Conservation (phyloP, 1,284 basidiomycete genomes). For the Cronartium quercuum region DNA sequence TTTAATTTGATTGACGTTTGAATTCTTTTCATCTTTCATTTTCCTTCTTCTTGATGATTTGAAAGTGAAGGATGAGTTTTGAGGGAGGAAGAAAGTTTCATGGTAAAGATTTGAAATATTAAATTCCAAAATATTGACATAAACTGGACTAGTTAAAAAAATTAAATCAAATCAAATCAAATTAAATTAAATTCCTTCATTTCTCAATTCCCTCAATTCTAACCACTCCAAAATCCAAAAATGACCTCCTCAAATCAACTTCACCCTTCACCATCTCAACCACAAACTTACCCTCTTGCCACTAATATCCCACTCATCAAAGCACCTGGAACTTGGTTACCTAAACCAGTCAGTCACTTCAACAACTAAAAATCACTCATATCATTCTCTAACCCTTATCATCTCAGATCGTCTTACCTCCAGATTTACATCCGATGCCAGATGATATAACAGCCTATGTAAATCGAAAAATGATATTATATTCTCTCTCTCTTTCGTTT, state of each 20-base stretch:
- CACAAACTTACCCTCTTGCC: no score
- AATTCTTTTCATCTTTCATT: not conserved
- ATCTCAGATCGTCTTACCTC: conserved; percentile 15
- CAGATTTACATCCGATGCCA: conserved; percentile 33
- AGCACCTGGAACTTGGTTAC: conserved; percentile 38
- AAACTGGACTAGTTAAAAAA: not conserved
- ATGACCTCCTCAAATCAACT: not conserved
- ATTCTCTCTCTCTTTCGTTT: not conserved
- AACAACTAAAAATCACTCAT: not conserved
- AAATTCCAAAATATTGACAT: no score
- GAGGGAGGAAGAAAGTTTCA: no score
- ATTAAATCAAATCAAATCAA: not conserved
- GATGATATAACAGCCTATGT: conserved; percentile 37
- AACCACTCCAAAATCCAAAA: no score
- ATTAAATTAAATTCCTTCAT: not conserved
- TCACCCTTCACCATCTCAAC: not conserved
- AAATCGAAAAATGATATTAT: not conserved
- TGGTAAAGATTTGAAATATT: no score
- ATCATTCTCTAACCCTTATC: not conserved
- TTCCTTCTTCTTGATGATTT: not conserved
- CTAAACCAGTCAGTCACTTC: conserved; percentile 27
- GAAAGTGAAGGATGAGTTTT: no score
- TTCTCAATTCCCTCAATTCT: not conserved
- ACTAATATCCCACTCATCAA: conserved; percentile 27
- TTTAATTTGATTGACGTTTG: not conserved